Conservation (phyloP, 139 green algal genomes). For the Tetradesmus obliquus region DNA sequence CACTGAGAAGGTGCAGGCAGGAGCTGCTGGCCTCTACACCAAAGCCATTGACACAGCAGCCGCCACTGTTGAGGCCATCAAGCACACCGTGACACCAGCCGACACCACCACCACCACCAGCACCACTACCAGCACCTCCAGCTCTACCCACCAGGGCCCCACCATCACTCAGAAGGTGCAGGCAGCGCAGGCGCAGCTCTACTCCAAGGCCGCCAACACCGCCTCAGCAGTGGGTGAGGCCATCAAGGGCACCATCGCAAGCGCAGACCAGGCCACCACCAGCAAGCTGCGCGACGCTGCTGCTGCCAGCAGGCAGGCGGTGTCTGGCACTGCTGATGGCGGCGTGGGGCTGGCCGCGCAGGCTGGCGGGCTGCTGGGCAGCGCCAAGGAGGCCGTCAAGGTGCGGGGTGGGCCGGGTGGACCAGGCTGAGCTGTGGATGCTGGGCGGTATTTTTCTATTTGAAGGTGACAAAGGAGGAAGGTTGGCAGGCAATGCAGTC, state of each 20-base stretch:
- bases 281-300: not conserved
- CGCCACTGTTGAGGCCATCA: too few relatives aligned
- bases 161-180: not conserved
- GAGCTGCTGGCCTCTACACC: too few relatives aligned
- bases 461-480: too few relatives aligned
- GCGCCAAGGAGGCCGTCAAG: slow-evolving; percentile 29
- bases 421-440: too few relatives aligned
- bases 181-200: slow-evolving; percentile 13
- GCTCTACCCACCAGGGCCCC: not conserved
- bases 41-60: too few relatives aligned
- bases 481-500: too few relatives aligned
- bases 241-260: slow-evolving; percentile 30
- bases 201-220: not conserved
- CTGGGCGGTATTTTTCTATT: too few relatives aligned
- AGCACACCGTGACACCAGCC: too few relatives aligned
- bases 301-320: slow-evolving; percentile 9
- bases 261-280: slow-evolving; percentile 28
- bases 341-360: not conserved
- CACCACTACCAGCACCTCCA: not conserved
- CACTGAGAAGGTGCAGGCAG: too few relatives aligned
- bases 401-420: not conserved
- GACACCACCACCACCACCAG: not conserved
- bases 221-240: not conserved
- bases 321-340: not conserved
- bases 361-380: not conserved